phyloP scores from a whole-genome alignment of 345 rosid genomes.

The Populus pruinosa region DNA sequence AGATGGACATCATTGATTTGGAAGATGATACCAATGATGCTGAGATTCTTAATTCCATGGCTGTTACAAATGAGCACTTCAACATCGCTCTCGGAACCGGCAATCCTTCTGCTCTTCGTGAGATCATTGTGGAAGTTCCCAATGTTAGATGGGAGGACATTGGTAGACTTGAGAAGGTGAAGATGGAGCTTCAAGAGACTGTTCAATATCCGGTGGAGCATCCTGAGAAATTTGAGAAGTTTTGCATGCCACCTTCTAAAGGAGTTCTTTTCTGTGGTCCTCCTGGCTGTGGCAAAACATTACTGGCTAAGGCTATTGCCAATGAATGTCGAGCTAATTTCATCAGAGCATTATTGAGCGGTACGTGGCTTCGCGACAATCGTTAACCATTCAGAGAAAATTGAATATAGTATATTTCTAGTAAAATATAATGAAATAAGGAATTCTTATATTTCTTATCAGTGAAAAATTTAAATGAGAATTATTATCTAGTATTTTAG shows the following conservation, averaged over 20 bases:
- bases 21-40: not conserved
- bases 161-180: not conserved
- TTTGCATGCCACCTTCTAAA: not conserved
- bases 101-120: not conserved
- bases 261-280: not conserved
- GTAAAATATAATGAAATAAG: too few relatives aligned
- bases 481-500: rapidly evolving
- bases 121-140: not conserved
- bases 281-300: not conserved
- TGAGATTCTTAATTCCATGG: not conserved
- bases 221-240: not conserved
- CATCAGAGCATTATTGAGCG: not conserved
- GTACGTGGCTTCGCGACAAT: too few relatives aligned
- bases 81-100: not conserved
- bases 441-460: too few relatives aligned
- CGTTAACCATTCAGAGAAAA: too few relatives aligned
- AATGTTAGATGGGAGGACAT: constrained; percentile 2
- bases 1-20: not conserved
- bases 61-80: not conserved
- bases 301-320: not conserved
- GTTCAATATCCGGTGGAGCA: not conserved
- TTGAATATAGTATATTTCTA: too few relatives aligned
- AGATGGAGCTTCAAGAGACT: constrained; percentile 3
- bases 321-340: not conserved
- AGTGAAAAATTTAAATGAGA: too few relatives aligned